A percentile compares a stretch with the other conserved stretches of the same genome.
Conservation (phyloP, 495 filamentous ascomycete species). For the Niebla homalea region DNA sequence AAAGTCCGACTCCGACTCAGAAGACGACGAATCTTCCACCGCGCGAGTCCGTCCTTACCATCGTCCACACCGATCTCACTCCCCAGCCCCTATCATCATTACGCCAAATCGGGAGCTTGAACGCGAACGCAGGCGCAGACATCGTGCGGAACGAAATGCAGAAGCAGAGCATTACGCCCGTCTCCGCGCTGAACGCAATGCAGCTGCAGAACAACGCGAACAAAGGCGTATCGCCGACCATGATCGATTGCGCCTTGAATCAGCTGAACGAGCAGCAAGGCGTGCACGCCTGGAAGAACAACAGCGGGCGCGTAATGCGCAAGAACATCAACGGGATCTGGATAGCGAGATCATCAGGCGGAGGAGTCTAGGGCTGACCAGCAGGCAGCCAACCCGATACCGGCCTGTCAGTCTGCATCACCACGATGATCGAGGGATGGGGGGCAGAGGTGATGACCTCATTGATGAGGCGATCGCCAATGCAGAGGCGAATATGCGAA, state of each 20-base stretch:
- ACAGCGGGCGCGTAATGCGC: neutral
- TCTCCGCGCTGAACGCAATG: slow-evolving; percentile 1
- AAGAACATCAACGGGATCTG: neutral
- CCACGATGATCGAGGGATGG: neutral
- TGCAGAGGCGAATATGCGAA: neutral
- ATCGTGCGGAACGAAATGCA: neutral
- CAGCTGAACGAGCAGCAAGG: neutral
- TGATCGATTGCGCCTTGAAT: neutral
- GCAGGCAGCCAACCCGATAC: neutral
- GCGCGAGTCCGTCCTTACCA: slow-evolving; percentile 1
- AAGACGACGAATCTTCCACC: slow-evolving; percentile 3
- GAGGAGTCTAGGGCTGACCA: neutral
- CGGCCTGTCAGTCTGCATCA: neutral
- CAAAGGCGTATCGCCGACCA: neutral
- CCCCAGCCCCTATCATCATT: slow-evolving; percentile 1
- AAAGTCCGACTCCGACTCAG: neutral
- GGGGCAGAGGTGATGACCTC: neutral
- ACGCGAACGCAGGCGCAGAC: neutral
- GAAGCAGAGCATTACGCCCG: slow-evolving; percentile 7
- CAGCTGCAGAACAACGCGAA: neutral
- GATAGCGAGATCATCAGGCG: neutral
- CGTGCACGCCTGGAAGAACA: neutral
- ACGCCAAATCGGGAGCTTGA: neutral
- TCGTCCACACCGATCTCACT: slow-evolving; percentile 1
- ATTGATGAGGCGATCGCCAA: neutral